Conservation (phyloP, 805 yeast genomes). For the Candida succiphila region DNA sequence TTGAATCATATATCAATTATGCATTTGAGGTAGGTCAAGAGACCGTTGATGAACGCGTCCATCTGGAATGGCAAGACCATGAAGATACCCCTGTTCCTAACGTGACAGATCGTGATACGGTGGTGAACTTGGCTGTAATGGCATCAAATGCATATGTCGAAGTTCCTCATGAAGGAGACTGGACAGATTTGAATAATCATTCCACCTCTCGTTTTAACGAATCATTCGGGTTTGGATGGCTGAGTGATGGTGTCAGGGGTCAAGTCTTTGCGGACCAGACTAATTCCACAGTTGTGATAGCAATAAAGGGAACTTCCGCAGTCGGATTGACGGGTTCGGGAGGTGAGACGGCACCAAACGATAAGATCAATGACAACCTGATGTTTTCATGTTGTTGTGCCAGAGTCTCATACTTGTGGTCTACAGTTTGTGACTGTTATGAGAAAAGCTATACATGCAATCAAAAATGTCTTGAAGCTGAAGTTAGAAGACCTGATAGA, state of each 20-base stretch:
- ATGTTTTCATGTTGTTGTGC: constrained; percentile 96
- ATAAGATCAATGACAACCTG: constrained; percentile 79
- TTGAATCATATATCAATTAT: constrained; percentile 56
- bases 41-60: constrained; percentile 25
- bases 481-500: constrained; percentile 61
- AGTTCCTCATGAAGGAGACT: constrained; percentile 68
- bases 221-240: constrained; percentile 77
- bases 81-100: constrained; percentile 55
- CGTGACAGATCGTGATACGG: constrained; percentile 60
- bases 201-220: constrained; percentile 35
- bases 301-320: constrained; percentile 89
- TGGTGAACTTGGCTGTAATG: constrained; percentile 71
- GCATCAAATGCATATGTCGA: constrained; percentile 87
- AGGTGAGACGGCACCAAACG: constrained; percentile 66
- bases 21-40: constrained; percentile 35
- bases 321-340: constrained; percentile 44
- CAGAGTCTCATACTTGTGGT: constrained; percentile 83
- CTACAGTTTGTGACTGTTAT: constrained; percentile 92
- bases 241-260: constrained; percentile 76
- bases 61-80: constrained; percentile 59
- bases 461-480: constrained; percentile 75
- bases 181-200: constrained; percentile 48
- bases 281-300: constrained; percentile 55
- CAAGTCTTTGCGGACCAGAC: constrained; percentile 66
- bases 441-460: constrained; percentile 78